phyloP scores from a whole-genome alignment of 2,329 filamentous ascomycete species.

The Cyclaneusma minus region DNA sequence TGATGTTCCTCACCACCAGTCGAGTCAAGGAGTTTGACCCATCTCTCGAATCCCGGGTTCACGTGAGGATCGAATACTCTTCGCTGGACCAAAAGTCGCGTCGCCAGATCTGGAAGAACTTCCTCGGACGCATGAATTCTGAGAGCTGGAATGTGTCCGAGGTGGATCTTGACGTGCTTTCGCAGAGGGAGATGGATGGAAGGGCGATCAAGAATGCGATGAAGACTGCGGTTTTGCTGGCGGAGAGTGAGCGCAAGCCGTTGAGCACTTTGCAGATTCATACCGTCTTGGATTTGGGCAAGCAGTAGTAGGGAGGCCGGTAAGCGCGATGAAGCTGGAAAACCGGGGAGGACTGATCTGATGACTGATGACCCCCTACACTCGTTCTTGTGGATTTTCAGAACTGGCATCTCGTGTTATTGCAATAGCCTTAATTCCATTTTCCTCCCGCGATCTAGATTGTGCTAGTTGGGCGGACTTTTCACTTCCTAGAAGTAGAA shows the following conservation, averaged over 20 bases:
- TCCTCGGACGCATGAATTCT: constrained; percentile 6
- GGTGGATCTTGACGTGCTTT: constrained; percentile 7
- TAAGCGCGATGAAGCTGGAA: no score
- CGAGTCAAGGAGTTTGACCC: constrained; percentile 18
- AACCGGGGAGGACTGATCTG: no score
- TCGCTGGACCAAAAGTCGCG: constrained; percentile 10
- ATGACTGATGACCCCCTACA: no score
- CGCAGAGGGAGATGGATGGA: constrained; percentile 16
- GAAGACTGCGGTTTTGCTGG: constrained; percentile 16
- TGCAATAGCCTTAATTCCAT: no score
- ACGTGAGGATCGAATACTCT: constrained; percentile 15
- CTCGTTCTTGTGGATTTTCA: no score
- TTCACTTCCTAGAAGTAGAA: no score
- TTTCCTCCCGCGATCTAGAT: no score
- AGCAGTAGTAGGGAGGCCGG: no score
- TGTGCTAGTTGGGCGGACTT: no score
- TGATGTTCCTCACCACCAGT: constrained; percentile 24
- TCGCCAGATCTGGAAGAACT: constrained; percentile 11
- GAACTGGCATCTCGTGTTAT: no score
- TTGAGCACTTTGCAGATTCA: no score
- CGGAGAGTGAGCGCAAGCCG: constrained; percentile 10
- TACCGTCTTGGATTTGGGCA: no score
- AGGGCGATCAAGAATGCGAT: constrained; percentile 21
- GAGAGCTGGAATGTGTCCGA: constrained; percentile 3
- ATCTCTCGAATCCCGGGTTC: constrained; percentile 20